A percentile compares a stretch with the other conserved stretches of the same genome.
Conservation (phyloP, 2,329 filamentous ascomycete genomes). For the Paramyrothecium sp. region DNA sequence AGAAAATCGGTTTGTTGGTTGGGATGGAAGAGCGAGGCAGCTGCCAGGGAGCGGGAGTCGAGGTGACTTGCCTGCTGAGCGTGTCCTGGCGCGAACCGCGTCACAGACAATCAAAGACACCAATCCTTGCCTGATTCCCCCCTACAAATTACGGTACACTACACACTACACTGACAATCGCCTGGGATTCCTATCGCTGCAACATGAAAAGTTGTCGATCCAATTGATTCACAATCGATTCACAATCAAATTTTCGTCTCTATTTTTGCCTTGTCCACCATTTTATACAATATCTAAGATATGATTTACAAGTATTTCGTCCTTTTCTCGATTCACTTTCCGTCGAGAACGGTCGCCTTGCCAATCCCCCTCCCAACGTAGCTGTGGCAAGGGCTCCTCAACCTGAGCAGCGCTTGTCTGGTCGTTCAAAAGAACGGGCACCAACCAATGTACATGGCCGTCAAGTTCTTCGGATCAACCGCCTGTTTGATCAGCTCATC, state of each 20-base stretch:
- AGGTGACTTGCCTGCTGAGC: neutral
- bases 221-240: too few species aligned
- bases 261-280: neutral
- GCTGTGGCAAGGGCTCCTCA: too few species aligned
- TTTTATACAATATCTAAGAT: too few species aligned
- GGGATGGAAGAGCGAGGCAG: constrained; percentile 7
- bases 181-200: too few species aligned
- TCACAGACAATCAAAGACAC: neutral
- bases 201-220: too few species aligned
- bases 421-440: constrained; percentile 52
- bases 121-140: neutral
- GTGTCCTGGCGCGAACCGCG: neutral
- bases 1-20: neutral
- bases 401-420: too few species aligned
- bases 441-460: constrained; percentile 98
- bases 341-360: too few species aligned
- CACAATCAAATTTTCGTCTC: neutral
- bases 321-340: too few species aligned
- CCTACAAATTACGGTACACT: too few species aligned
- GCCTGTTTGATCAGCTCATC: constrained; percentile 90
- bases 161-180: too few species aligned
- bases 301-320: too few species aligned
- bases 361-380: too few species aligned
- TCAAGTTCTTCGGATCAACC: constrained; percentile 73
- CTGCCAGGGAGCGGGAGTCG: constrained; percentile 4